phyloP scores from a whole-genome alignment of 1,284 basidiomycete genomes.

The Leucoagaricus sp. region DNA sequence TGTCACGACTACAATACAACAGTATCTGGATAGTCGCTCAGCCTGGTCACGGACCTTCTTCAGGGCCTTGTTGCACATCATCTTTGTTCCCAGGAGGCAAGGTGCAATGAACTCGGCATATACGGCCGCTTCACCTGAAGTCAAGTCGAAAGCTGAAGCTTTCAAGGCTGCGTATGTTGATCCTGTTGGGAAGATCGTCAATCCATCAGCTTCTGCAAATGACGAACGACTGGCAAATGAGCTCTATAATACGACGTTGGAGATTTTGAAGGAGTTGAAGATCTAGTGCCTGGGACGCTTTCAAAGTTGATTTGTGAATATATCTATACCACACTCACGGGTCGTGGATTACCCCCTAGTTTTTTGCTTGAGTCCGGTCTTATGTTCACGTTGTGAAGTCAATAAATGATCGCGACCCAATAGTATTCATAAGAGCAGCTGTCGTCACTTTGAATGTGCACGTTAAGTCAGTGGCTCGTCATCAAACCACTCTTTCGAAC shows the following conservation, averaged over 20 bases:
- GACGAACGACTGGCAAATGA: conserved; percentile 42
- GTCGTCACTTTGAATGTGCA: too few relatives aligned
- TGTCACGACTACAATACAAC: conserved; percentile 36
- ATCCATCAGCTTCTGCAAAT: conserved; percentile 29
- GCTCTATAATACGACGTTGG: conserved; percentile 41
- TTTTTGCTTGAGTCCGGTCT: too few relatives aligned
- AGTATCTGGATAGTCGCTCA: conserved; percentile 21
- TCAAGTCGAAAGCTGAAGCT: conserved; percentile 36
- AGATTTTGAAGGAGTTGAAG: conserved; percentile 7
- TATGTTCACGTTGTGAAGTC: too few relatives aligned
- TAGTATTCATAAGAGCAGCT: too few relatives aligned
- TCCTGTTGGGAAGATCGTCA: conserved; percentile 35
- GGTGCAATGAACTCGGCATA: conserved; percentile 46
- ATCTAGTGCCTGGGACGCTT: too few relatives aligned
- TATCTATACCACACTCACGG: too few relatives aligned
- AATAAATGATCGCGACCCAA: too few relatives aligned
- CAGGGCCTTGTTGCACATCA: conserved; percentile 28
- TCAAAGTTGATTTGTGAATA: too few relatives aligned
- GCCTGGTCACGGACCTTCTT: conserved; percentile 25
- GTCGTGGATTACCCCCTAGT: too few relatives aligned
- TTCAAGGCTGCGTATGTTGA: conserved; percentile 49
- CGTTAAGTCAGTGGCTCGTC: too few relatives aligned
- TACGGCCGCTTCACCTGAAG: conserved; percentile 44
- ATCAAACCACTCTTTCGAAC: too few relatives aligned
- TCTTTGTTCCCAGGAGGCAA: conserved; percentile 38